Conservation (phyloP, 768 basidiomycete genomes). For the Plicaturopsis crispa region DNA sequence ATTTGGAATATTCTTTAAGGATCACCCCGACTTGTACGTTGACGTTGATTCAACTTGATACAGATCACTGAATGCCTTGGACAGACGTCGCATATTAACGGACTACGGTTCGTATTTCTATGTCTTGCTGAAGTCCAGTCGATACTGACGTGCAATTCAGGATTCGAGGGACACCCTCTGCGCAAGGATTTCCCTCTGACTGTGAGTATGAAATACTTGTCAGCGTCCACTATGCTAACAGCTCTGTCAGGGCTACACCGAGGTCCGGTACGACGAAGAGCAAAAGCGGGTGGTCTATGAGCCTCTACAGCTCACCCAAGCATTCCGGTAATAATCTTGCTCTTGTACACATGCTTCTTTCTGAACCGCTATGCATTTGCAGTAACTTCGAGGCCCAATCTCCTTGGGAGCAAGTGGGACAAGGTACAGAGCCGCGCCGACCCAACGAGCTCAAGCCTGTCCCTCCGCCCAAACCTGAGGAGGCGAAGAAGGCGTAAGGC, state of each 20-base stretch:
- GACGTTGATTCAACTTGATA: not conserved
- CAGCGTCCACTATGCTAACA: slow-evolving; percentile 1
- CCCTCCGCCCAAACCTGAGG: slow-evolving; percentile 68
- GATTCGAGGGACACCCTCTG: slow-evolving; percentile 95
- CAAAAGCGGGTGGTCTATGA: slow-evolving; percentile 96
- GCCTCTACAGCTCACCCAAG: slow-evolving; percentile 94
- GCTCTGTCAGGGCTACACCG: slow-evolving; percentile 81
- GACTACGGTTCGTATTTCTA: slow-evolving; percentile 69
- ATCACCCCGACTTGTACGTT: slow-evolving; percentile 91
- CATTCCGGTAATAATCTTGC: slow-evolving; percentile 67
- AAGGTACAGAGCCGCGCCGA: slow-evolving; percentile 42
- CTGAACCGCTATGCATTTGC: slow-evolving; percentile 2
- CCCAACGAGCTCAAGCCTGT: slow-evolving; percentile 74
- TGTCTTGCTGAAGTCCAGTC: slow-evolving; percentile 1
- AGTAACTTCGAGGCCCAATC: slow-evolving; percentile 92
- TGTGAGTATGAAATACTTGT: slow-evolving; percentile 34
- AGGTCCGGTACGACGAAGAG: slow-evolving; percentile 96
- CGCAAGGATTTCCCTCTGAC: slow-evolving; percentile 98
- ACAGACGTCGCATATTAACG: slow-evolving; percentile 90
- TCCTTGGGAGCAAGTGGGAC: slow-evolving; percentile 94
- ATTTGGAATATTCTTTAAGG: slow-evolving; percentile 93
- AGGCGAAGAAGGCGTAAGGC: slow-evolving; percentile 69
- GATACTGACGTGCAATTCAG: slow-evolving; percentile 26
- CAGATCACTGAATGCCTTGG: slow-evolving; percentile 11
- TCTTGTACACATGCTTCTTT: not conserved